Evolutionary conservation across 2,329 filamentous ascomycete genomes (phyloP), one percentile per base, ranked within the genome.

Genomic region (Talaromyces islandicus): DNA sequence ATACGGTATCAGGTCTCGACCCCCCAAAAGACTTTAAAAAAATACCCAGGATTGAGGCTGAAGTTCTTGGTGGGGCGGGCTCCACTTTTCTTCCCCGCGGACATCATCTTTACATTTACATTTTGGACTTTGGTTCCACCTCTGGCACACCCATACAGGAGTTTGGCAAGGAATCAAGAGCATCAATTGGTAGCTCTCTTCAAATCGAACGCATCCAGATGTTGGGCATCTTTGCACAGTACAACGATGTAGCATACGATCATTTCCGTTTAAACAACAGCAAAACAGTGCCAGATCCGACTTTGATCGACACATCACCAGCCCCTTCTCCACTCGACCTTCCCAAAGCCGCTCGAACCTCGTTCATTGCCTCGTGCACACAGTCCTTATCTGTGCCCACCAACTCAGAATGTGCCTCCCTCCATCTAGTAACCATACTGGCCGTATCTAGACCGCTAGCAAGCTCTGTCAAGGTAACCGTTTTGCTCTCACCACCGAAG

Each of bases 341-440:
- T 1, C 64, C 62, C 19, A 62, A 41, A 25, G 55, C 59, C 24
- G 19, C 32, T 12, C 53, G 46, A 7, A 65, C 56, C 30, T 60
- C 56, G n/a, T 11, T n/a, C 27, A 61, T 57, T n/a, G 46, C 54
- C 48, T 61, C 32, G 12, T 2, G n/a, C 10, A 65, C 61, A n/a
- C 65, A 67, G 29, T 78, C 77, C 38, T 69, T 65, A 1, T 76
- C 74, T 0, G 72, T 75, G 0, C 70, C 71, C 2, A 64, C 67
- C 29, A 71, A 60, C 4, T 76, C 69, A 7, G 72, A 70, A 66
- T 78, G 64, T 3, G 71, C 73, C 63, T 73, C 70, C 56, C 76
- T 70, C 77, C 70, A 77, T n/a, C 77, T 67, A 3, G 71, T 76
- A 24, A 80, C 73, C 64, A 73, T 70, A 63, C 74, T 78, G 1